Percentiles rank a stretch among this genome's conserved stretches.
These are phyloP conservation scores for Eudorina sp. DNA, from an alignment of 139 green algal genomes.

Conservation along the genomic window DNA sequence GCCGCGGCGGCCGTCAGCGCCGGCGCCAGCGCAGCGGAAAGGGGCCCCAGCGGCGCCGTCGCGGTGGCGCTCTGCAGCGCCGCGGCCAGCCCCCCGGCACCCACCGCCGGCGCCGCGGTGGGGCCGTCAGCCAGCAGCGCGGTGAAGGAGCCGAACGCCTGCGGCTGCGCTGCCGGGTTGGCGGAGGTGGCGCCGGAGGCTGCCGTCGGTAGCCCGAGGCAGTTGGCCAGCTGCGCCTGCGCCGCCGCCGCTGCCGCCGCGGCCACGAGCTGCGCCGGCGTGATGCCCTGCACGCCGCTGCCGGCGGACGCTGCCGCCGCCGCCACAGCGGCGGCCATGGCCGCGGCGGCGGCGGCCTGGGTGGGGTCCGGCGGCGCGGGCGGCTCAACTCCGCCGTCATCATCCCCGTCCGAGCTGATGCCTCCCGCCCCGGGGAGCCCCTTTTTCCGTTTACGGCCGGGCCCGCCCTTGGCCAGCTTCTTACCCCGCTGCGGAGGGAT, in stretches of 20 bases:
- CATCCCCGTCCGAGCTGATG: conserved; percentile 5
- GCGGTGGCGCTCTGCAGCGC: neutral
- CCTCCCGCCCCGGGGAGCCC: neutral
- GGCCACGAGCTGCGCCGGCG: conserved; percentile 1
- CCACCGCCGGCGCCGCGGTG: neutral
- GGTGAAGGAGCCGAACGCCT: conserved; percentile 19
- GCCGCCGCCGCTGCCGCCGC: conserved; percentile 12
- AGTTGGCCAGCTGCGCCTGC: neutral
- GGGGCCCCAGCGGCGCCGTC: neutral
- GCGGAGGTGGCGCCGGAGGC: neutral
- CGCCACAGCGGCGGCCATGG: conserved; percentile 8
- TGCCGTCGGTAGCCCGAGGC: neutral
- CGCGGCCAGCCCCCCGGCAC: conserved; percentile 4
- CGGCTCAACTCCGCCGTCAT: neutral
- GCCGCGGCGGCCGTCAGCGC: neutral
- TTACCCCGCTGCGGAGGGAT: conserved; percentile 22
- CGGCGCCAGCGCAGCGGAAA: conserved; percentile 14
- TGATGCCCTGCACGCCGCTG: conserved; percentile 15
- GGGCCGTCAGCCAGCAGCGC: neutral
- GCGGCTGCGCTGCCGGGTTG: neutral
- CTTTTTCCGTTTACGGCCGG: neutral
- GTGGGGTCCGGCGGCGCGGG: neutral
- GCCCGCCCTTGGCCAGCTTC: neutral
- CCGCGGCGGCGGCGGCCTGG: conserved; percentile 7
- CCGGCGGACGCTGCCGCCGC: conserved; percentile 13